Base-by-base conservation (phyloP, 176 grass and related monocot species). In the Rhipidocladum racemiflorum region DNA sequence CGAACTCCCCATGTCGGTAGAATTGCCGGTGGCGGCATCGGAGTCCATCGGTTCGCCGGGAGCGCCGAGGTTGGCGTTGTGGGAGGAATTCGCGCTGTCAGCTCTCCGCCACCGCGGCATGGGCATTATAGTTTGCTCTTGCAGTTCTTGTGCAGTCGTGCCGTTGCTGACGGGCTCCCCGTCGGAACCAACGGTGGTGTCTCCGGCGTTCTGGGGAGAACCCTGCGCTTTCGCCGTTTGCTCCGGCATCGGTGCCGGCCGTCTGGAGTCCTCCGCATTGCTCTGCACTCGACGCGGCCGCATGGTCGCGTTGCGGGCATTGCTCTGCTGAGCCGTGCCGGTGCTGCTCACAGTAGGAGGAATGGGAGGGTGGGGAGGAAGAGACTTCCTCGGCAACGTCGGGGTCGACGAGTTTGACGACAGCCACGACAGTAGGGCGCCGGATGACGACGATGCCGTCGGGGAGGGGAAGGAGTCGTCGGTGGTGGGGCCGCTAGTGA, bases 391-490 rank as follows among this genome's bases (percentile, higher is more conserved):
- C 11, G 65, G 18, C 9, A 72, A 20, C 30, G 56, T 6, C 67
- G 74, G 7, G 55, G 56, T 25, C 4, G 77, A 72, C n/a, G 49
- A 23, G 63, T 87, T 82, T 16, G 57, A 23, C 69, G 61, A 63
- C 9, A 79, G 67, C 80, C 74, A 78, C 63, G 87, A 85, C 21
- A 81, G 3, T 16, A 71, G 21, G 21, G 39, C 62, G 25, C 53
- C 46, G 2, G 79, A 59, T 17, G 74, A 45, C 5, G 46, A 4
- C 40, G 75, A 35, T 17, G 70, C 32, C 40, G 70, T 60, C 34
- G 70, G 87, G 44, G 82, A 64, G 63, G 82, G 77, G 63, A 89
- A 85, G 40, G 77, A 70, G 7, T 1, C 77, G 6, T 20, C 34
- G 51, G 40, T 23, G 42, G 23, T 9, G 43, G 70, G 82, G 43